These are phyloP conservation scores for Cenchrus americanus DNA, from an alignment of 176 grass and related monocot species.

Conservation along the genomic window DNA sequence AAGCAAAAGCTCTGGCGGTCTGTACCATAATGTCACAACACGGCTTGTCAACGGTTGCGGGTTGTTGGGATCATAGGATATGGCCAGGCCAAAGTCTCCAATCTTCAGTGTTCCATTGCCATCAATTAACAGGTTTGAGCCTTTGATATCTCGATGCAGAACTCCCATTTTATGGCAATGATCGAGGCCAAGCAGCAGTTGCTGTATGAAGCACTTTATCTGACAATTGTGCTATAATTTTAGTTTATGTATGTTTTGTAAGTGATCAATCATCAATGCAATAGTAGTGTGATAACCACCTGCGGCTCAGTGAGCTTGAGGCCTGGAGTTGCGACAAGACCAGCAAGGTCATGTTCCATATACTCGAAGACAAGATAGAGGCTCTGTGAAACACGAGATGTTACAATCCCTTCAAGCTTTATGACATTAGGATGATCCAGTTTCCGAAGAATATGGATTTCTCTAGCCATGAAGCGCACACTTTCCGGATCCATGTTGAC, in stretches of 20 bases:
- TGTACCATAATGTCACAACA: slow-evolving; percentile 92
- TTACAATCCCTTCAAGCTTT: slow-evolving; percentile 88
- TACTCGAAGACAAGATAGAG: slow-evolving; percentile 90
- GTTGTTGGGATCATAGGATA: slow-evolving; percentile 68
- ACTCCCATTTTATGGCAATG: slow-evolving; percentile 80
- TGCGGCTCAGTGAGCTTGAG: slow-evolving; percentile 81
- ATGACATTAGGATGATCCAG: slow-evolving; percentile 89
- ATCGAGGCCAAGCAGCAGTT: slow-evolving; percentile 76
- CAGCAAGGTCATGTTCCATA: slow-evolving; percentile 92
- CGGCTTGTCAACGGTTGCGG: slow-evolving; percentile 73
- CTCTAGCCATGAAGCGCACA: slow-evolving; percentile 92
- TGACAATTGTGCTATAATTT: slow-evolving; percentile 42
- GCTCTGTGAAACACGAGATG: slow-evolving; percentile 62
- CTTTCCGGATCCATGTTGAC: slow-evolving; percentile 88
- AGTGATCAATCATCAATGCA: slow-evolving; percentile 31
- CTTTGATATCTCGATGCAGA: slow-evolving; percentile 88
- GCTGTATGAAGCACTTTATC: slow-evolving; percentile 81
- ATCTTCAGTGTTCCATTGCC: slow-evolving; percentile 72
- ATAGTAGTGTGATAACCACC: slow-evolving; percentile 47
- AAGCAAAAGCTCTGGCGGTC: slow-evolving; percentile 84
- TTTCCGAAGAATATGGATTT: slow-evolving; percentile 76
- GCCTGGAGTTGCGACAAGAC: slow-evolving; percentile 73
- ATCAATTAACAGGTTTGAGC: slow-evolving; percentile 82
- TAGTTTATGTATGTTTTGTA: slow-evolving; percentile 25
- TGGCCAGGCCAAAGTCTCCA: slow-evolving; percentile 86